These are phyloP conservation scores for Aspergillus arachidicola DNA, from an alignment of 2,329 filamentous ascomycete species.

Conservation along the genomic window DNA sequence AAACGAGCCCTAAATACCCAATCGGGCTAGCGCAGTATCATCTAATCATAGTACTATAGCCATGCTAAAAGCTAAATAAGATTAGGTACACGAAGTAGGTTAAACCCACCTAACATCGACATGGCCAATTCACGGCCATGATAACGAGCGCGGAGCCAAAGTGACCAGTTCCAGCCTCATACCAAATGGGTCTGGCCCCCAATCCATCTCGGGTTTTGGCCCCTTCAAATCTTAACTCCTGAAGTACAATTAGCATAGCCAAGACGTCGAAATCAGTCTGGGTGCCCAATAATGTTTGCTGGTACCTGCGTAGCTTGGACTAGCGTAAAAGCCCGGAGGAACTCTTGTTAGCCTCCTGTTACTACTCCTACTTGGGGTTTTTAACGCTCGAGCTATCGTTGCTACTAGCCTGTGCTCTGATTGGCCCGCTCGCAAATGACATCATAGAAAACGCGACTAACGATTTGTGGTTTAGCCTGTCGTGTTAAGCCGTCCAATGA, in stretches of 20 bases:
- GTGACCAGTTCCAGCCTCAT: not conserved
- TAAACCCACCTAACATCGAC: not conserved
- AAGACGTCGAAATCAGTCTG: not conserved
- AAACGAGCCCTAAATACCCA: not conserved
- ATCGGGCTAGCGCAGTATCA: not conserved
- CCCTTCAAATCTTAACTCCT: not conserved
- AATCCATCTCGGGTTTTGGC: not conserved
- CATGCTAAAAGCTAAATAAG: not conserved
- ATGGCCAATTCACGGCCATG: not conserved
- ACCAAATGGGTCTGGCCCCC: not conserved
- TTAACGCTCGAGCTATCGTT: not conserved
- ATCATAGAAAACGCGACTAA: not conserved
- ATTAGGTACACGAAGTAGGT: not conserved
- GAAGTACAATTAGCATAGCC: not conserved
- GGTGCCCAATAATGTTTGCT: not conserved
- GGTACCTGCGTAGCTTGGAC: not conserved
- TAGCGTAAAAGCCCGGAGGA: not conserved
- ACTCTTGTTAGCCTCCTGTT: not conserved
- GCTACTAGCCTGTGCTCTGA: not conserved
- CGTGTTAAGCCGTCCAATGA: not conserved
- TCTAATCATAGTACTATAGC: not conserved
- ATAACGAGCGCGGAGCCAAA: not conserved
- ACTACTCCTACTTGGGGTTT: not conserved
- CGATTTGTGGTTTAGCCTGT: not conserved
- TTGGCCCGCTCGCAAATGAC: conserved; percentile 9